phyloP scores from a whole-genome alignment of 2,329 filamentous ascomycete species.

The Pochonia chlamydosporia region DNA sequence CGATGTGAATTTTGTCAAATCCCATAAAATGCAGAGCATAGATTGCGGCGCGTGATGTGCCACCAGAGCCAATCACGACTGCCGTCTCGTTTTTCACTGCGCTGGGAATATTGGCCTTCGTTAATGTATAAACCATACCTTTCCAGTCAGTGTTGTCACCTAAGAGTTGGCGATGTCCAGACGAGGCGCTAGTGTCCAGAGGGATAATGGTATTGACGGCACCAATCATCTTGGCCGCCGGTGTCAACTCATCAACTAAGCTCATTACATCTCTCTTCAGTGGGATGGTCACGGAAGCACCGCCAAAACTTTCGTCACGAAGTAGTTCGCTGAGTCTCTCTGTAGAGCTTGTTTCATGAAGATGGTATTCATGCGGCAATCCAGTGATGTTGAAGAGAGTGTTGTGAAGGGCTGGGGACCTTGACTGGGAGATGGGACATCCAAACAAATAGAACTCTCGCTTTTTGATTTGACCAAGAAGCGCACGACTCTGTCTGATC shows the following conservation, averaged over 20 bases:
- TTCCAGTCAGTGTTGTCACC: slow-evolving; percentile 96
- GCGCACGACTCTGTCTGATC: slow-evolving; percentile 70
- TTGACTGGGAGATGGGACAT: slow-evolving; percentile 72
- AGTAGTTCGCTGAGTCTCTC: slow-evolving; percentile 60
- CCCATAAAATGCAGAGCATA: slow-evolving; percentile 81
- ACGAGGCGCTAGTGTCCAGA: slow-evolving; percentile 24
- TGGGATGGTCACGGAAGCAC: slow-evolving; percentile 92
- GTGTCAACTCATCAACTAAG: slow-evolving; percentile 72
- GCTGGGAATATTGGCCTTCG: slow-evolving; percentile 54
- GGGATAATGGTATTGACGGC: slow-evolving; percentile 92
- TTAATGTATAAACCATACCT: slow-evolving; percentile 80
- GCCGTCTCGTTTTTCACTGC: slow-evolving; percentile 41
- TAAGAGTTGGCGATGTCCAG: slow-evolving; percentile 49
- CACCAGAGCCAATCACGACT: slow-evolving; percentile 84
- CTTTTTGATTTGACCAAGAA: slow-evolving; percentile 72
- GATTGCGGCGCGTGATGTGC: slow-evolving; percentile 86
- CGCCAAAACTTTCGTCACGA: slow-evolving; percentile 70
- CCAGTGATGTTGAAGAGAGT: slow-evolving; percentile 70
- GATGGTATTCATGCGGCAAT: slow-evolving; percentile 75
- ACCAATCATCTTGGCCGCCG: slow-evolving; percentile 75
- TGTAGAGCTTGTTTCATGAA: slow-evolving; percentile 66
- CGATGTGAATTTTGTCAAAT: slow-evolving; percentile 79
- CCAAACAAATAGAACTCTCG: slow-evolving; percentile 86
- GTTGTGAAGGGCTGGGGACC: slow-evolving; percentile 88
- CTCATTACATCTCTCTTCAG: slow-evolving; percentile 85